Percentiles rank a stretch among this genome's conserved stretches.
Evolutionary conservation across 225 moss, liverwort and hornwort genomes (phyloP).

Genomic region (Antitrichia curtipendula): DNA sequence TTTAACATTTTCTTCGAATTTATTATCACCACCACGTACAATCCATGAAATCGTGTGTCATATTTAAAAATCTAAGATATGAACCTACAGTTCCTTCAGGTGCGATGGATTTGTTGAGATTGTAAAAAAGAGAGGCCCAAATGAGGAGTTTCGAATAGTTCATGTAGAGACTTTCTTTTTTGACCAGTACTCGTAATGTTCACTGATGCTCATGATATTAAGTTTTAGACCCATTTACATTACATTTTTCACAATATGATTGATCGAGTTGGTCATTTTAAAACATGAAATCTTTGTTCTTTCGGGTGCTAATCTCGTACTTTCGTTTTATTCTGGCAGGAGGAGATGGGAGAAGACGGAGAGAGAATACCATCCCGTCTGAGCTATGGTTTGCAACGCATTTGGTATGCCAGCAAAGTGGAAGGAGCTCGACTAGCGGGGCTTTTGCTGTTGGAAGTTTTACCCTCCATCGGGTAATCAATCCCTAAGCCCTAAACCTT

Average conservation of each 20-base stretch:
- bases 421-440: conserved; percentile 10
- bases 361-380: not conserved
- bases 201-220: not conserved
- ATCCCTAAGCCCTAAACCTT: no score
- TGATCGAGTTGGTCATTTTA: no score
- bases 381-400: conserved; percentile 7
- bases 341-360: no score
- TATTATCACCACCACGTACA: no score
- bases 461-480: conserved; percentile 8
- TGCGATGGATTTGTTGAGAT: not conserved
- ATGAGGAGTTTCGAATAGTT: not conserved
- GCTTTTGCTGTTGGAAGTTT: conserved; percentile 17
- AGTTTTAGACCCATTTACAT: not conserved
- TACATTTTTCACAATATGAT: not conserved
- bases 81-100: not conserved
- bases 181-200: not conserved
- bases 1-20: no score
- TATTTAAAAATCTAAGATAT: not conserved
- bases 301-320: no score
- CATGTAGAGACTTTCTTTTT: not conserved
- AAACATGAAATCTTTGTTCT: no score
- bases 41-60: not conserved
- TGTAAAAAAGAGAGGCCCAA: no score
- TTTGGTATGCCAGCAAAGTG: conserved; percentile 23
- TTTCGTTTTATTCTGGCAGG: no score